A percentile compares a stretch with the other conserved stretches of the same genome.
Conservation (phyloP, 352 stramenopile species). For the Globisporangium nagaii region DNA sequence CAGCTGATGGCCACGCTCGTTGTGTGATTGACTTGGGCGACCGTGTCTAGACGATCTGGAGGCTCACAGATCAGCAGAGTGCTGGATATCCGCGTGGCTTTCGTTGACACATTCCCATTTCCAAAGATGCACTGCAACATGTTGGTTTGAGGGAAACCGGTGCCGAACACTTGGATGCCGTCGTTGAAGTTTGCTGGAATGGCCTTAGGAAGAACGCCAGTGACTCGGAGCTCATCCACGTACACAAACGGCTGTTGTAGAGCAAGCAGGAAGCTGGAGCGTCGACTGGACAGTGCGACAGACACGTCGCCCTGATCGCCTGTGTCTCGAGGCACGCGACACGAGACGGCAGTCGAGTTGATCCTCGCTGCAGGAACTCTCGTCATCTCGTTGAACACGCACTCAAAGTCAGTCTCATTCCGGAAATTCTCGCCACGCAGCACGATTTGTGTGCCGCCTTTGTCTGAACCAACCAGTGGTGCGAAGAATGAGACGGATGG, state of each 20-base stretch:
- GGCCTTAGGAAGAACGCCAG: constrained; percentile 7
- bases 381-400: constrained; percentile 20
- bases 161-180: constrained; percentile 21
- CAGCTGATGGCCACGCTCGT: constrained; percentile 28
- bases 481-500: constrained; percentile 20
- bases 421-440: constrained; percentile 26
- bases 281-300: constrained; percentile 19
- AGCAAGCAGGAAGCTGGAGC: constrained; percentile 13
- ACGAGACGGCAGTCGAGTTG: constrained; percentile 25
- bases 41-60: not conserved
- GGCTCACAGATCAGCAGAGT: constrained; percentile 25
- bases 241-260: constrained; percentile 29
- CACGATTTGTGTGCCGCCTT: constrained; percentile 28
- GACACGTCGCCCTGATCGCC: constrained; percentile 2
- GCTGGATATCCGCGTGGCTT: constrained; percentile 18
- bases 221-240: constrained; percentile 14
- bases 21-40: not conserved
- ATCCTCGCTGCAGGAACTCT: constrained; percentile 10
- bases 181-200: constrained; percentile 35
- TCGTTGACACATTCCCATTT: not conserved
- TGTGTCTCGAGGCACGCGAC: constrained; percentile 13
- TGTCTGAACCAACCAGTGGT: constrained; percentile 21
- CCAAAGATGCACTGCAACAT: constrained; percentile 22
- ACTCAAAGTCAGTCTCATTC: constrained; percentile 17
- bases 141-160: constrained; percentile 15